Evolutionary conservation across 805 yeast species (phyloP).

Genomic region (Maudiozyma turicensis): DNA sequence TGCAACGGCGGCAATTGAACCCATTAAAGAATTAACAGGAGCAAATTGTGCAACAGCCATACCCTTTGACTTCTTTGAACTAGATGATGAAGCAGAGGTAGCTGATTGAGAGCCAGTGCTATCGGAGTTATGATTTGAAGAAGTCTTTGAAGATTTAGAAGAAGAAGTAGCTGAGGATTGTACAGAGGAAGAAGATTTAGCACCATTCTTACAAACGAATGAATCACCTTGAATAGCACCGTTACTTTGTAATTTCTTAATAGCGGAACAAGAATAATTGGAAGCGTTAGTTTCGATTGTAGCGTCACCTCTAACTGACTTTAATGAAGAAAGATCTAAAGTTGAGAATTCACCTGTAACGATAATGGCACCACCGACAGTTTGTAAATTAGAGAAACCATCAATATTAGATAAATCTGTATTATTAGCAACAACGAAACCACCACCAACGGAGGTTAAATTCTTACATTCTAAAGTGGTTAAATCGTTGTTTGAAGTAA

Average conservation of each 20-base stretch:
- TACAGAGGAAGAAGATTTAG: constrained; percentile 34
- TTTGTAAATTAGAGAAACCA: constrained; percentile 63
- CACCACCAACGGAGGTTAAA: constrained; percentile 80
- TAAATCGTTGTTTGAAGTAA: constrained; percentile 66
- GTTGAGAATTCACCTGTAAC: constrained; percentile 71
- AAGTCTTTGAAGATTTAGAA: constrained; percentile 11
- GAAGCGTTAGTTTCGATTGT: constrained; percentile 58
- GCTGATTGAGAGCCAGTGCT: constrained; percentile 9
- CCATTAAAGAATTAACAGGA: constrained; percentile 36
- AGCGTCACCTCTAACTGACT: constrained; percentile 88
- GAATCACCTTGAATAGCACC: constrained; percentile 90
- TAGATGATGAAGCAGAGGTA: constrained; percentile 10
- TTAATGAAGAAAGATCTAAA: constrained; percentile 65
- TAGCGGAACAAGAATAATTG: constrained; percentile 71
- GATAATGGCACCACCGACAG: constrained; percentile 83
- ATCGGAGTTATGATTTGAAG: constrained; percentile 8
- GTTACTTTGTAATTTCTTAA: constrained; percentile 58
- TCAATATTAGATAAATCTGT: constrained; percentile 51
- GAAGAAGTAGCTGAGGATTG: constrained; percentile 24
- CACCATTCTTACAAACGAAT: constrained; percentile 63
- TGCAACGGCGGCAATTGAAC: constrained; percentile 41
- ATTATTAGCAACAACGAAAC: constrained; percentile 85
- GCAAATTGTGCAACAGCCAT: constrained; percentile 27
- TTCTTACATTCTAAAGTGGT: constrained; percentile 56
- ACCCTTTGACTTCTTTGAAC: constrained; percentile 22